Evolutionary conservation across 495 filamentous ascomycete species (phyloP), one percentile per base, ranked within the genome.

Genomic region (Daldinia caldariorum): DNA sequence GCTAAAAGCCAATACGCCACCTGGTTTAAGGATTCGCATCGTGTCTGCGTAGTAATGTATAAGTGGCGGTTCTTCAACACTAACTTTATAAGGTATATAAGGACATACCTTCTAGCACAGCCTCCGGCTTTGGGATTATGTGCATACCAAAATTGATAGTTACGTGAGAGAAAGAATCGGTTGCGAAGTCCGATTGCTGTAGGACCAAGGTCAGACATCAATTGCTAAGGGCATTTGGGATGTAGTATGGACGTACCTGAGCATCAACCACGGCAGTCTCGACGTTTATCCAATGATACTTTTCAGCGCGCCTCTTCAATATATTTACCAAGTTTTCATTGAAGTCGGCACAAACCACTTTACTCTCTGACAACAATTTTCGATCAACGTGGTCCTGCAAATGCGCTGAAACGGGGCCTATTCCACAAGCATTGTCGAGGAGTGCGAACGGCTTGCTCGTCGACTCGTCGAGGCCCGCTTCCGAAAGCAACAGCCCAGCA

Each of bases 101-200:
- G 43, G 2, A 14, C 72, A 57, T 72, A 83, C 81, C 80, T 63
- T 75, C 69, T 3, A 81, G 57, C 0, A 79, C 81, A 1, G 72
- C 74, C 31, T 78, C 74, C 8, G 80, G 80, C 31, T 82, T 73
- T 0, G 80, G 79, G 38, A 82, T 74, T 12, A 82, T 66, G 51
- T 83, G 81, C 54, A 82, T 78, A 3, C 74, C 81, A 54, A 83
- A 79, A 54, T 80, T 81, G n/a, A 79, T 66, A 1, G 78, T 78
- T 3, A 82, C 72, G 61, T 83, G 79, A 7, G 76, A 78, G 67
- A 82, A 83, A 5, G 64, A 67, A 13, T 61, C 55, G 1, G 72
- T 61, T 2, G 66, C 43, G 7, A 83, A 73, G 0, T 61, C 73
- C 13, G 71, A 79, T 32, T 79, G 63, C 80, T 83, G 59, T 14